Base-by-base conservation (phyloP, 257 asterid species). In the Orobanche coerulescens region DNA sequence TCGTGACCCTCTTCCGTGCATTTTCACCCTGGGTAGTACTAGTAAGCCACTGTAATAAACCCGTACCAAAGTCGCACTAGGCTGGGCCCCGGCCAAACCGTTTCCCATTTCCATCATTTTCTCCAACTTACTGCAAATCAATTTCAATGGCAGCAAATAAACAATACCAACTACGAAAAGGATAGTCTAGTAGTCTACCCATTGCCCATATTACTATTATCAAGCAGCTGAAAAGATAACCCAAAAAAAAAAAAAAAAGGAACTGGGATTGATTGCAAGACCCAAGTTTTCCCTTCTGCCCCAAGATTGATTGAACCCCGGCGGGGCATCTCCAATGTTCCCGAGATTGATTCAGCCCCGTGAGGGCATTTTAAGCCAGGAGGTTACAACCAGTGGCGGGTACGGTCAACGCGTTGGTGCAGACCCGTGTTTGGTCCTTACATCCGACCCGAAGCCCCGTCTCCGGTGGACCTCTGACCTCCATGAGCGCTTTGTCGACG, bases 391-490 rank as follows among this genome's bases (percentile, higher is more conserved):
- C 71, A 63, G 10, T 40, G 70, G 30, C 34, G 73, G 61, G 18
- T 75, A 67, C 39, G 80, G 79, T 71, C 79, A 74, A 73, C 77
- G 81, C 51, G 34, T 15, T 56, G 81, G 70, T 5, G 83, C 68
- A 1, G 95, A 86, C 73, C 85, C 93, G 20, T 81, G 84, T 44
- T 67, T 84, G 73, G 93, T 84, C 30, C 76, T 86, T 34, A 81
- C 95, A 1, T 81, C 92, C 61, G 92, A 84, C 77, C 95, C 84
- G 19, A 86, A 84, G 61, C 93, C 95, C 47, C 87, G 95, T 52
- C 93, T 86, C 16, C 79, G 93, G 19, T 86, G 95, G 95, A 87
- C 95, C 1, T 79, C 85, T 37, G 93, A 86, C 71, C 93, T 86
- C 50, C 95, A 86, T 53, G 95, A 84, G 42, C 83, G 95, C 66